Conservation (phyloP, 306 rosid genomes). For the Vigna unguiculata region DNA sequence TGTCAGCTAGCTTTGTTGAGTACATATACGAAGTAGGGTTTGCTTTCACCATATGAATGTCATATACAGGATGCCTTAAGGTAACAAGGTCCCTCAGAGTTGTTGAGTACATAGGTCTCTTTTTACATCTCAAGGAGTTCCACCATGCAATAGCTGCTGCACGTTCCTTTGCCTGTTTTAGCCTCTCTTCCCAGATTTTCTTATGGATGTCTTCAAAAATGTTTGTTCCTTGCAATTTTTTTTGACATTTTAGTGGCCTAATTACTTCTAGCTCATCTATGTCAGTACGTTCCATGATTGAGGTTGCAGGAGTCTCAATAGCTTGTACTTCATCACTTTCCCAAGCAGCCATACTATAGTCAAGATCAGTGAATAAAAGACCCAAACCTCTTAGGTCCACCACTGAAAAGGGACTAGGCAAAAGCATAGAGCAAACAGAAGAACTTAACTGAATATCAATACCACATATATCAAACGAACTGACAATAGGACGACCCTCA, state of each 20-base stretch:
- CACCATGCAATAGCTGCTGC: constrained; percentile 94
- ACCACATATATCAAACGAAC: constrained; percentile 92
- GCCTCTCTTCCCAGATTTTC: constrained; percentile 89
- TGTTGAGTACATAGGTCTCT: constrained; percentile 74
- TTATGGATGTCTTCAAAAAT: constrained; percentile 86
- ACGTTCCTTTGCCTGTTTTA: constrained; percentile 73
- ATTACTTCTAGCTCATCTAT: constrained; percentile 58
- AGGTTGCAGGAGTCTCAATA: constrained; percentile 74
- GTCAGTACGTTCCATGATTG: constrained; percentile 66
- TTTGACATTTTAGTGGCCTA: constrained; percentile 61
- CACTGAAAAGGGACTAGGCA: constrained; percentile 64
- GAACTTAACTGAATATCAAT: constrained; percentile 81
- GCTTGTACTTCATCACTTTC: constrained; percentile 89
- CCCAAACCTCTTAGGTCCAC: constrained; percentile 84
- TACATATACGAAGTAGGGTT: constrained; percentile 76
- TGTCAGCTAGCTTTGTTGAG: constrained; percentile 85
- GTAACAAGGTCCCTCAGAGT: constrained; percentile 79
- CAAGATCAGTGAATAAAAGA: constrained; percentile 85
- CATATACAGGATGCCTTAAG: constrained; percentile 76
- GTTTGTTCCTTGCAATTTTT: constrained; percentile 72
- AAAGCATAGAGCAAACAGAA: constrained; percentile 75
- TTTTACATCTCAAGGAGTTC: constrained; percentile 91
- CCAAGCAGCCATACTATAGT: constrained; percentile 89
- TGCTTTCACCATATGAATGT: constrained; percentile 68
- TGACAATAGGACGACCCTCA: constrained; percentile 98